Evolutionary conservation across 164 flowering plant species (phyloP).

Genomic region (Dillenia turbinata): DNA sequence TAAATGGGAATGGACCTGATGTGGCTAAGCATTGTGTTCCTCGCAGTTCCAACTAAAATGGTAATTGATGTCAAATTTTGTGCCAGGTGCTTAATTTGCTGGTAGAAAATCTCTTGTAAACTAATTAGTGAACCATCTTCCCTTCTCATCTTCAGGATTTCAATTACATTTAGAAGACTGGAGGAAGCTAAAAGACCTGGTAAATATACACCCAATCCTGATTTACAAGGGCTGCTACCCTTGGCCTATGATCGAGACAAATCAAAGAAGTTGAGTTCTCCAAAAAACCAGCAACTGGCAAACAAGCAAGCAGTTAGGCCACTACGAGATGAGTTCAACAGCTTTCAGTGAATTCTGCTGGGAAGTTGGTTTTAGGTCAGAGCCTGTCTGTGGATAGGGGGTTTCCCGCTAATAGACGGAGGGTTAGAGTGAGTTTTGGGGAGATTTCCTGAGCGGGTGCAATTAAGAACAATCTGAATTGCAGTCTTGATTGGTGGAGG

Average conservation of each 20-base stretch:
- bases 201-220: slow-evolving; percentile 60
- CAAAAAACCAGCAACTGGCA: slow-evolving; percentile 16
- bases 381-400: background rate
- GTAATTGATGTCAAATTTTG: slow-evolving; percentile 26
- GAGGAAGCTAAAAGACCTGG: slow-evolving; percentile 64
- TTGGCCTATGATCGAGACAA: slow-evolving; percentile 38
- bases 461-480: background rate
- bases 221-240: slow-evolving; percentile 74
- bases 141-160: slow-evolving; percentile 50
- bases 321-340: slow-evolving; percentile 16
- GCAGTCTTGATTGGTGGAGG: too few relatives aligned
- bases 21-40: slow-evolving; percentile 97
- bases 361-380: slow-evolving; percentile 1
- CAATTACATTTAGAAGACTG: slow-evolving; percentile 93
- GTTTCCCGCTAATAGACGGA: slow-evolving; percentile 20
- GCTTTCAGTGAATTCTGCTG: slow-evolving; percentile 8
- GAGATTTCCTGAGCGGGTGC: slow-evolving; percentile 6
- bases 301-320: slow-evolving; percentile 11
- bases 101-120: background rate
- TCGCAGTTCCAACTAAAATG: slow-evolving; percentile 84
- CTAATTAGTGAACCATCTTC: background rate
- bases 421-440: slow-evolving; percentile 19
- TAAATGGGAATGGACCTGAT: slow-evolving; percentile 91
- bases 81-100: background rate
- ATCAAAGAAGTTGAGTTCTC: slow-evolving; percentile 17